These are phyloP conservation scores for Scheffersomyces coipomensis DNA, from an alignment of 805 yeast genomes.

Conservation along the genomic window DNA sequence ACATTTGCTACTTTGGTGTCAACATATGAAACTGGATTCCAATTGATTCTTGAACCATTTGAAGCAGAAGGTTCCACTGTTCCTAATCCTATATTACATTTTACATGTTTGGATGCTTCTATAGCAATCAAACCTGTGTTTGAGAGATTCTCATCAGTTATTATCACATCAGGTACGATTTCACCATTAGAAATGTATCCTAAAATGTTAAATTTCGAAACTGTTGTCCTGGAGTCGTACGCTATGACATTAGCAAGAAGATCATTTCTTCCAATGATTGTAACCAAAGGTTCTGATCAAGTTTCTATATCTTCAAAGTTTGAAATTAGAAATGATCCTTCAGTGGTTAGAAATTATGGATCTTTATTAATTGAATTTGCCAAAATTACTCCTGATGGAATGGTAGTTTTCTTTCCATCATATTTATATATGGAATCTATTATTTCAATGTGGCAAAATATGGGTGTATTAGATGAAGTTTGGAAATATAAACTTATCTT, in stretches of 20 bases:
- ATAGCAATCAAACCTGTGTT: conserved; percentile 97
- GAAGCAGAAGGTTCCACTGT: conserved; percentile 93
- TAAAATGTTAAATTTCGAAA: conserved; percentile 88
- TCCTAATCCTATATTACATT: conserved; percentile 92
- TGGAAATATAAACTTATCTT: conserved; percentile 95
- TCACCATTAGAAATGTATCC: conserved; percentile 99
- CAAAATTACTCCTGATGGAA: conserved; percentile 95
- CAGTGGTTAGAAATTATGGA: conserved; percentile 96
- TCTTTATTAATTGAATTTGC: conserved; percentile 88
- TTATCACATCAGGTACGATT: conserved; percentile 96
- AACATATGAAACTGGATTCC: conserved; percentile 91
- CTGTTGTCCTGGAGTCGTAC: conserved; percentile 91
- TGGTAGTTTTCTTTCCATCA: conserved; percentile 97
- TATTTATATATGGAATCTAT: conserved; percentile 97
- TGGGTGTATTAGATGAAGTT: conserved; percentile 97
- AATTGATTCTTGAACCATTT: conserved; percentile 89
- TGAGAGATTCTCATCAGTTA: conserved; percentile 87
- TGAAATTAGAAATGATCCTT: conserved; percentile 96
- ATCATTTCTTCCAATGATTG: conserved; percentile 91
- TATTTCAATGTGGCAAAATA: conserved; percentile 97
- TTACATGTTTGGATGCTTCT: conserved; percentile 95
- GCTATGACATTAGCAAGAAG: conserved; percentile 93
- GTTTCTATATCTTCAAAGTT: conserved; percentile 95
- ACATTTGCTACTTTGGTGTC: conserved; percentile 95
- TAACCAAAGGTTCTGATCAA: conserved; percentile 97